Conservation (phyloP, 345 rosid genomes). For the Brassica juncea region DNA sequence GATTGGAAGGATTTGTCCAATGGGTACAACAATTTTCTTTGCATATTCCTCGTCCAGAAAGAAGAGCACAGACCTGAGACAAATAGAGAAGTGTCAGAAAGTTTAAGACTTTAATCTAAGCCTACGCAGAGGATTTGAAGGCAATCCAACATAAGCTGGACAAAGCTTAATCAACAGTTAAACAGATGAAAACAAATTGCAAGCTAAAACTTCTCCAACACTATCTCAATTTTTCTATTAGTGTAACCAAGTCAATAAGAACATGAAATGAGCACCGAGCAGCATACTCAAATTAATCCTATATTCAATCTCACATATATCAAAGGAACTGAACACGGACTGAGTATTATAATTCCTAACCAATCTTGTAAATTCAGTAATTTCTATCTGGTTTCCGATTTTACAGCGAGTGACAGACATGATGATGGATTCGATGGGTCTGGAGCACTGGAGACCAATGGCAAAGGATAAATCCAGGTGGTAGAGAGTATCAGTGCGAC, state of each 20-base stretch:
- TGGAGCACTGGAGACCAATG: too few species aligned
- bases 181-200: neutral
- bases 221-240: neutral
- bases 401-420: too few species aligned
- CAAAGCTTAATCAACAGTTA: neutral
- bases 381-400: too few species aligned
- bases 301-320: neutral
- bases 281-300: neutral
- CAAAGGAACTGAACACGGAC: too few species aligned
- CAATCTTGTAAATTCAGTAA: too few species aligned
- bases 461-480: too few species aligned
- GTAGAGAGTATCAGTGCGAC: too few species aligned
- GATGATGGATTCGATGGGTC: too few species aligned
- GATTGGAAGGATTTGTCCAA: neutral
- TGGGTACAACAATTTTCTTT: neutral
- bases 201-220: neutral
- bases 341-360: too few species aligned
- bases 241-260: too few species aligned
- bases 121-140: neutral
- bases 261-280: neutral
- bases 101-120: neutral
- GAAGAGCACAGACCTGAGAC: neutral
- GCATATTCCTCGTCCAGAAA: neutral
- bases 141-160: neutral
- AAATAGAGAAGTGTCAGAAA: neutral